phyloP scores from a whole-genome alignment of 495 filamentous ascomycete species.

The Haplographium delicatum region DNA sequence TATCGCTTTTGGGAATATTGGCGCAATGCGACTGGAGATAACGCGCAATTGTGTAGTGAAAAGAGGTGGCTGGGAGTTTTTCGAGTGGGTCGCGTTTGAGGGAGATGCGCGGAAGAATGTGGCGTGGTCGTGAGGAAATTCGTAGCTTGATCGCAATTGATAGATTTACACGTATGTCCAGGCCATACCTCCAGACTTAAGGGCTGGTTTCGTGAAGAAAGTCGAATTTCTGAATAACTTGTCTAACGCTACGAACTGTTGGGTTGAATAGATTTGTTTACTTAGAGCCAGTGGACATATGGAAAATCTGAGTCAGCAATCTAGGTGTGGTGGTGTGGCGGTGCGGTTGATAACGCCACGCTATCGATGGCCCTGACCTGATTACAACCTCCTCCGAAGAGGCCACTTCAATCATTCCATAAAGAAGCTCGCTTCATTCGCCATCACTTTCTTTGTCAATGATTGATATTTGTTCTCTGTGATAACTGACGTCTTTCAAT shows the following conservation, averaged over 20 bases:
- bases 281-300: no score
- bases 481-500: no score
- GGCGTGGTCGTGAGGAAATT: no score
- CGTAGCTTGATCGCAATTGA: no score
- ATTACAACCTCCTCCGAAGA: neutral
- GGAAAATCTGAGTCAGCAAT: no score
- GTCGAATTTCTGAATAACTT: no score
- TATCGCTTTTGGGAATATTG: neutral
- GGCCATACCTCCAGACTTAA: no score
- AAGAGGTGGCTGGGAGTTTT: slow-evolving; percentile 6
- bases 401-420: slow-evolving; percentile 5
- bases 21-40: slow-evolving; percentile 3
- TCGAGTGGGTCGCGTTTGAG: neutral
- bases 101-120: neutral
- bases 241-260: no score
- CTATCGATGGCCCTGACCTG: neutral
- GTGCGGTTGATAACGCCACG: slow-evolving; percentile 5
- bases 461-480: no score
- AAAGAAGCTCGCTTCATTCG: neutral
- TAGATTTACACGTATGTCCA: no score
- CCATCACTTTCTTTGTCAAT: slow-evolving; percentile 1
- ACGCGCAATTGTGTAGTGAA: neutral
- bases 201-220: no score
- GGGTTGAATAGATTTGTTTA: no score
- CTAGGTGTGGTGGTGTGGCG: slow-evolving; percentile 1